Base-by-base conservation (phyloP, 2,329 filamentous ascomycete species). In the Clonostachys rhizophaga region DNA sequence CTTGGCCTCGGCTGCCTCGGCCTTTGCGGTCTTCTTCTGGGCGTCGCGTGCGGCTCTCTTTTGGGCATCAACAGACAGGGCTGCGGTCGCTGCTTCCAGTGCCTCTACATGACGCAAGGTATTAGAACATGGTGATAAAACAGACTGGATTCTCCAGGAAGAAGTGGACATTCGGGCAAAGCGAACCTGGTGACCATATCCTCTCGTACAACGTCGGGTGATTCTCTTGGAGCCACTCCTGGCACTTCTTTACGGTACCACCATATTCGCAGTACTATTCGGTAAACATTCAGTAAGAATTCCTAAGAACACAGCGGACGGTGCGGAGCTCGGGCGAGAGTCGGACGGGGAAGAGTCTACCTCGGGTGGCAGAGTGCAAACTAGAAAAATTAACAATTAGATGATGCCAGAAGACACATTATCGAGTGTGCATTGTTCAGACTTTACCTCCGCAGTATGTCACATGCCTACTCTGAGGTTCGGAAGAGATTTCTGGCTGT, bases 191-290 rank as follows among this genome's bases (percentile, higher is more conserved):
- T 44, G 91, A 96, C 79, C 95, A 96, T 68, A 99, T 79, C 58
- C 75, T 75, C 52, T 80, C 69, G 69, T 95, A 95, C 65, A 96
- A 72, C 42, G 79, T 75, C 4, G 84, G 80, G 58, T 96, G 79
- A 54, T 83, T 78, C 54, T 84, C 81, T 60, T 89, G 74, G 17
- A 99, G 83, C 94, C 94, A 99, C 67, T 97, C 91, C 68, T 92
- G 87, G 73, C 94, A 99, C 73, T 96, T 99, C 71, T 91, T 96
- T 20, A 87, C 86, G 37, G 91, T 97, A 54, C 91, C 92, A 62
- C 94, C 94, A 69, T 96, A 97, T 72, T 99, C 94, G 76, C 94
- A 99, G 74, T 96, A 99, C 94, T 97, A 71, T 56, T 68, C 60
- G 51, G 50, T 46, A 34, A 36, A 20, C 3, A n/a, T 14, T 43